phyloP scores from a whole-genome alignment of 2,329 filamentous ascomycete species.

The Monosporascus sp. region DNA sequence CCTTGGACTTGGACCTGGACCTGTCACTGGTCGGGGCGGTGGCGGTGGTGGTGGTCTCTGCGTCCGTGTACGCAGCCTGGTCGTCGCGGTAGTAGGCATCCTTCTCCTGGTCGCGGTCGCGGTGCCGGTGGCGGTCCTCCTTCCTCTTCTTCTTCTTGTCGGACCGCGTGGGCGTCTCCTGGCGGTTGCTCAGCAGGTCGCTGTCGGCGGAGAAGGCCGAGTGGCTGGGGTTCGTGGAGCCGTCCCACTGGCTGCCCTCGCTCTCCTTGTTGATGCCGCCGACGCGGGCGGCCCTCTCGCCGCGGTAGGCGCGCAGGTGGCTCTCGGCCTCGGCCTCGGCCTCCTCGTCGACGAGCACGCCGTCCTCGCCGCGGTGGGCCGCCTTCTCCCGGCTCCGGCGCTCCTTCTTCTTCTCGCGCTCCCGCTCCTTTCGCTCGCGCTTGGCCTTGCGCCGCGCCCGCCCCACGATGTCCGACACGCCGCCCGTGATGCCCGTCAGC shows the following conservation, averaged over 20 bases:
- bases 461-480: constrained; percentile 50
- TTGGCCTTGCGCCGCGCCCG: constrained; percentile 54
- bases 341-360: constrained; percentile 57
- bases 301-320: constrained; percentile 76
- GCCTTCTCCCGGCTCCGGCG: constrained; percentile 24
- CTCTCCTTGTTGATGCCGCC: constrained; percentile 81
- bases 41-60: background rate
- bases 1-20: too few species aligned
- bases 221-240: constrained; percentile 61
- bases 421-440: constrained; percentile 45
- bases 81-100: constrained; percentile 44
- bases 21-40: background rate
- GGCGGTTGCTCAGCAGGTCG: constrained; percentile 55
- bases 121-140: constrained; percentile 10
- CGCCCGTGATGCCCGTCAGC: constrained; percentile 53
- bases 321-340: constrained; percentile 60
- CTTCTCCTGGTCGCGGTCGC: background rate
- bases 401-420: constrained; percentile 38
- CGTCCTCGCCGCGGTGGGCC: constrained; percentile 50
- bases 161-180: constrained; percentile 52
- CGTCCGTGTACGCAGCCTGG: background rate
- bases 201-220: constrained; percentile 56
- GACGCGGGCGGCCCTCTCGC: constrained; percentile 80
- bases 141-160: constrained; percentile 27
- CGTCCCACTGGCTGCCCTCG: constrained; percentile 77